These are phyloP conservation scores for Penicillium olsonii DNA, from an alignment of 2,329 filamentous ascomycete genomes.

Conservation along the genomic window DNA sequence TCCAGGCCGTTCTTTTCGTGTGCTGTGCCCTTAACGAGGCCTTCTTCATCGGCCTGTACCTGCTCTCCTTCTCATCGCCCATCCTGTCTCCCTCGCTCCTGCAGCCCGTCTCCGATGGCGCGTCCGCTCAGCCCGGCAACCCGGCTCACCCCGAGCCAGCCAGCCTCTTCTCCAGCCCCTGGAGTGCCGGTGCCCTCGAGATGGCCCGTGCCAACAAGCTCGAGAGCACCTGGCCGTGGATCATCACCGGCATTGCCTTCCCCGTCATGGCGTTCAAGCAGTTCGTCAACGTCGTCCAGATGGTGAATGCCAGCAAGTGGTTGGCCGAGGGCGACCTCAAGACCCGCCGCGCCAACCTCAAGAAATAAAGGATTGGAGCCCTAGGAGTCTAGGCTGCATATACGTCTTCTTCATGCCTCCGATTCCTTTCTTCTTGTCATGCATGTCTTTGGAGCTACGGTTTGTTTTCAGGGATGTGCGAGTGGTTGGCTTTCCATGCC, in stretches of 20 bases:
- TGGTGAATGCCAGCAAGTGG: conserved; percentile 90
- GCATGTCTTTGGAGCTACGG: conserved; percentile 37
- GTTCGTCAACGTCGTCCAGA: conserved; percentile 88
- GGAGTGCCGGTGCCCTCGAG: conserved; percentile 89
- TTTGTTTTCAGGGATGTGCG: conserved; percentile 20
- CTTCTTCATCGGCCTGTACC: conserved; percentile 98
- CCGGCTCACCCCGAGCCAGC: conserved; percentile 69
- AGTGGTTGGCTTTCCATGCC: conserved; percentile 8
- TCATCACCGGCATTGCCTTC: conserved; percentile 75
- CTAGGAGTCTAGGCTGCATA: not conserved
- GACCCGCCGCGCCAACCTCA: conserved; percentile 55
- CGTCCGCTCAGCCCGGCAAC: conserved; percentile 63
- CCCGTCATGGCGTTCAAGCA: conserved; percentile 93
- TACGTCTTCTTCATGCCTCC: conserved; percentile 12
- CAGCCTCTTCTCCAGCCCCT: conserved; percentile 81
- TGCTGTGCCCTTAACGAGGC: conserved; percentile 90
- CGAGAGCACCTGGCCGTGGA: conserved; percentile 74
- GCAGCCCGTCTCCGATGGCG: conserved; percentile 57
- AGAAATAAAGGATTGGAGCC: conserved; percentile 24
- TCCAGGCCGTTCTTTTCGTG: conserved; percentile 84
- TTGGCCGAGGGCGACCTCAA: conserved; percentile 83
- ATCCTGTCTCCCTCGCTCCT: conserved; percentile 82
- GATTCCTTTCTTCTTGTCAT: conserved; percentile 20
- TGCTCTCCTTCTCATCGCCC: conserved; percentile 94
- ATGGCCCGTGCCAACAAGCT: conserved; percentile 93